phyloP scores from a whole-genome alignment of 179 eudicot genomes.

The Pouteria campechiana region DNA sequence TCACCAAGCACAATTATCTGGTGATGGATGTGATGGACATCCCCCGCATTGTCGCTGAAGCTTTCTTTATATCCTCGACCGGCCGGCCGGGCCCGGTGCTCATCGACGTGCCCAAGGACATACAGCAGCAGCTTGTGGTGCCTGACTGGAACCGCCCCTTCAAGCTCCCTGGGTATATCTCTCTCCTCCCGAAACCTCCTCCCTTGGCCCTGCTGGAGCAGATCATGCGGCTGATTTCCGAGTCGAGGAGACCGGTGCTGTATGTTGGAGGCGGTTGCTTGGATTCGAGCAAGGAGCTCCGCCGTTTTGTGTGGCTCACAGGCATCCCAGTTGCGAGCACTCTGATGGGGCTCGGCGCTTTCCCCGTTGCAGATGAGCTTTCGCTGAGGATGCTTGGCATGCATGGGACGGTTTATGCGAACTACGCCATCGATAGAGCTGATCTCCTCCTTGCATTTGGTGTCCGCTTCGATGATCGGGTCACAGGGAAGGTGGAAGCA shows the following conservation, averaged over 20 bases:
- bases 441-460: conserved; percentile 94
- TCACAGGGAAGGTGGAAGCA: conserved; percentile 87
- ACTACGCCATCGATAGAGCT: conserved; percentile 75
- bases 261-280: conserved; percentile 92
- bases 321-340: conserved; percentile 89
- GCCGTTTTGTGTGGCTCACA: conserved; percentile 61
- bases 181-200: conserved; percentile 52
- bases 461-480: conserved; percentile 90
- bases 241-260: conserved; percentile 65
- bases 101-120: conserved; percentile 85
- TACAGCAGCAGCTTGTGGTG: conserved; percentile 66
- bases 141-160: conserved; percentile 68
- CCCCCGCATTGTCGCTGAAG: conserved; percentile 71
- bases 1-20: conserved; percentile 83
- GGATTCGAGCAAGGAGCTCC: conserved; percentile 72
- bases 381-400: conserved; percentile 84
- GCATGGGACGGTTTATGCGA: conserved; percentile 95
- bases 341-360: conserved; percentile 78
- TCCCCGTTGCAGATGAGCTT: conserved; percentile 47
- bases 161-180: conserved; percentile 45
- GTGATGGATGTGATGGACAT: conserved; percentile 76
- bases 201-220: conserved; percentile 36
- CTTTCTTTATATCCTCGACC: conserved; percentile 52
- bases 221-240: conserved; percentile 52
- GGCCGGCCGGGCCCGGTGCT: conserved; percentile 89